Evolutionary conservation across 2,329 filamentous ascomycete species (phyloP).

Genomic region (Colletotrichum musicola): DNA sequence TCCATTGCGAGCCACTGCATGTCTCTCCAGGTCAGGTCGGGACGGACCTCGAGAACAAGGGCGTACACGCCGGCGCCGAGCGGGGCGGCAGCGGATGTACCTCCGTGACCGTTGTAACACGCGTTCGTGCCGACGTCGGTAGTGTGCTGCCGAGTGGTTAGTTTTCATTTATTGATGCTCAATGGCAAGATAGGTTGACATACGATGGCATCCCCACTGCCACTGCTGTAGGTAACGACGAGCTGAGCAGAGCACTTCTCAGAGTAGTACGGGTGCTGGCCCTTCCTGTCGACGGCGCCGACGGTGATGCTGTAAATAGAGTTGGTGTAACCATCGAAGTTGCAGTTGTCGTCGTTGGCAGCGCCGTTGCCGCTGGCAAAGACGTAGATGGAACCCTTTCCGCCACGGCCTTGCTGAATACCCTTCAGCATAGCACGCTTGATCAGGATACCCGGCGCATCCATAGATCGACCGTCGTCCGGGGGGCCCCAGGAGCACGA

Average conservation of each 20-base stretch:
- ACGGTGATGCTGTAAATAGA: slow-evolving; percentile 99
- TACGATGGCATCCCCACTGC: slow-evolving; percentile 85
- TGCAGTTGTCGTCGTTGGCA: slow-evolving; percentile 90
- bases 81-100: slow-evolving; percentile 94
- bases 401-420: slow-evolving; percentile 86
- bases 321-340: slow-evolving; percentile 99
- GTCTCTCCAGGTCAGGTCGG: slow-evolving; percentile 93
- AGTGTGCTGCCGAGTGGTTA: slow-evolving; percentile 72
- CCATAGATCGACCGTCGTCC: slow-evolving; percentile 94
- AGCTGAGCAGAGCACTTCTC: slow-evolving; percentile 96
- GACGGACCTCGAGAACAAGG: slow-evolving; percentile 84
- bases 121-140: slow-evolving; percentile 89
- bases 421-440: slow-evolving; percentile 91
- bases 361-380: slow-evolving; percentile 98
- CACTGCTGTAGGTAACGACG: slow-evolving; percentile 97
- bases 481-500: slow-evolving; percentile 99
- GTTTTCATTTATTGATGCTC: slow-evolving; percentile 13
- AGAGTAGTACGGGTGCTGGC: slow-evolving; percentile 94
- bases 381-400: slow-evolving; percentile 91
- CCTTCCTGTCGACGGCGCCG: slow-evolving; percentile 88
- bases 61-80: slow-evolving; percentile 93
- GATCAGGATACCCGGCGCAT: slow-evolving; percentile 90
- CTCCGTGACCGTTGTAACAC: slow-evolving; percentile 88
- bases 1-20: slow-evolving; percentile 91
- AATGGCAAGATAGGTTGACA: slow-evolving; percentile 45